Conservation (phyloP, 1,284 basidiomycete species). For the Apiotrichum mycotoxinovorans region DNA sequence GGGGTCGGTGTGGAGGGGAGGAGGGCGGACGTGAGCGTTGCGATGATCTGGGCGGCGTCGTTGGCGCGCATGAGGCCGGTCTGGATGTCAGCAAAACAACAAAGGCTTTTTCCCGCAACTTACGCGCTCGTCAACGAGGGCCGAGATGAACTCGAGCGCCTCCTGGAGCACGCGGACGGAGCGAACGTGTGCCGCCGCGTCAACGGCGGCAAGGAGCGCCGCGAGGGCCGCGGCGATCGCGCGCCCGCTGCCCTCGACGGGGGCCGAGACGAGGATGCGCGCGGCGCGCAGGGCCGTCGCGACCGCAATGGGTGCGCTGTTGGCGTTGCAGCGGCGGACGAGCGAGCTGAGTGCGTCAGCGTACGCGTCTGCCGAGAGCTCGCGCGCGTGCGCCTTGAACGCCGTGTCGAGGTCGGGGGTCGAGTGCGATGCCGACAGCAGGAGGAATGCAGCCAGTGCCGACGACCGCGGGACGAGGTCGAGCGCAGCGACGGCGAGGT, state of each 20-base stretch:
- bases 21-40: constrained; percentile 8
- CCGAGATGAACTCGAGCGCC: constrained; percentile 8
- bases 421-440: neutral
- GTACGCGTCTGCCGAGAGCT: constrained; percentile 2
- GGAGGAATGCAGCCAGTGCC: constrained; percentile 13
- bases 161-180: neutral
- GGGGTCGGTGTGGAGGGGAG: neutral
- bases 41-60: constrained; percentile 10
- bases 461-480: constrained; percentile 3
- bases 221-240: constrained; percentile 4
- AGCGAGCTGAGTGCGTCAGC: neutral
- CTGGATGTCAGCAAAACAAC: neutral
- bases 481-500: constrained; percentile 6
- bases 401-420: neutral
- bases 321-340: neutral
- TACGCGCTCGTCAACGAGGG: constrained; percentile 12
- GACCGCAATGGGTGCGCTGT: neutral
- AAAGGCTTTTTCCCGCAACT: neutral
- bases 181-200: neutral
- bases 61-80: constrained; percentile 16
- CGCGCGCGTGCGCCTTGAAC: neutral
- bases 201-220: constrained; percentile 10
- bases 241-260: constrained; percentile 15
- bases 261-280: constrained; percentile 11
- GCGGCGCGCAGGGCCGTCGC: constrained; percentile 10